phyloP scores from a whole-genome alignment of 2,329 filamentous ascomycete genomes.

The Venturia carpophila region DNA sequence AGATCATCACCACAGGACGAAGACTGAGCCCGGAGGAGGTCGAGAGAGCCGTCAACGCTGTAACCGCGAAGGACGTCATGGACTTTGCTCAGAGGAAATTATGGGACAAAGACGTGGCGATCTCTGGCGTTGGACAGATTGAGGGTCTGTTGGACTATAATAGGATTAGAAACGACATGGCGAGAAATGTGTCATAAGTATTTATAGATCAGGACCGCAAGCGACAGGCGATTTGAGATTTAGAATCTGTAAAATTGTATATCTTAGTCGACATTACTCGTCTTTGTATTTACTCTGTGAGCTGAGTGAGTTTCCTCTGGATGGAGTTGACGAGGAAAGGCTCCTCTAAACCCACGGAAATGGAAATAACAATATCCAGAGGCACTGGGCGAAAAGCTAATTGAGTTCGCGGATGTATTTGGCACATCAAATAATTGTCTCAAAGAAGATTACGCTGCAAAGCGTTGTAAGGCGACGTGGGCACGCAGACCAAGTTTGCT shows the following conservation, averaged over 20 bases:
- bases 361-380: too few relatives aligned
- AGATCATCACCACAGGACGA: slow-evolving; percentile 95
- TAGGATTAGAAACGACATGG: slow-evolving; percentile 76
- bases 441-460: too few relatives aligned
- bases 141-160: slow-evolving; percentile 76
- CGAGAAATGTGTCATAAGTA: slow-evolving; percentile 54
- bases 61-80: slow-evolving; percentile 96
- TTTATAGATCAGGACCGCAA: slow-evolving; percentile 2
- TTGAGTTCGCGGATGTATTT: too few relatives aligned
- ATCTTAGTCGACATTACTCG: background rate
- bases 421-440: too few relatives aligned
- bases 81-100: slow-evolving; percentile 89
- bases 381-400: too few relatives aligned
- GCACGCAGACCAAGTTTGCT: too few relatives aligned
- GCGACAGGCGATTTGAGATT: background rate
- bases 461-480: too few relatives aligned
- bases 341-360: too few relatives aligned
- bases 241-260: slow-evolving; percentile 11
- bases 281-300: background rate
- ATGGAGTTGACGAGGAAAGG: background rate
- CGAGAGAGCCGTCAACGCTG: slow-evolving; percentile 78
- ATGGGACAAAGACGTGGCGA: slow-evolving; percentile 94
- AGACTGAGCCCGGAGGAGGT: slow-evolving; percentile 89
- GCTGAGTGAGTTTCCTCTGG: background rate
- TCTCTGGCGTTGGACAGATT: slow-evolving; percentile 87